A percentile compares a stretch with the other conserved stretches of the same genome.
Conservation (phyloP, 805 yeast genomes). For the Debaryomyces castellii region DNA sequence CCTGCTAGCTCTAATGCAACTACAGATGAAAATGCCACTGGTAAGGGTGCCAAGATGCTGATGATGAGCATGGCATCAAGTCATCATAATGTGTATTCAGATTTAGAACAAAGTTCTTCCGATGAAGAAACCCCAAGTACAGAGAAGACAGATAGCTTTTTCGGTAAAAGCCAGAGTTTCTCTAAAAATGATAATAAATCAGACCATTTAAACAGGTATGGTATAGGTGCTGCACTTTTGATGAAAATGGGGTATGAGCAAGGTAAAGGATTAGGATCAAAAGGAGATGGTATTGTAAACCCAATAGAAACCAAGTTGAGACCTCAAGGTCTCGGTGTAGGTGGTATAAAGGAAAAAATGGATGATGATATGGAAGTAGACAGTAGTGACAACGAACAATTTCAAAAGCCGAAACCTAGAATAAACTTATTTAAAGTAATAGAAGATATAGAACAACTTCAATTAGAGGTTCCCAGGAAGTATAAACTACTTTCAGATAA, state of each 20-base stretch:
- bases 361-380: conserved; percentile 15
- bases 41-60: not conserved
- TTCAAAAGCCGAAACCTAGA: conserved; percentile 1
- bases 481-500: conserved; percentile 35
- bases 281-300: conserved; percentile 69
- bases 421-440: conserved; percentile 35
- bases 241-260: conserved; percentile 82
- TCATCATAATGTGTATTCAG: conserved; percentile 16
- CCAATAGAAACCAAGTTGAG: conserved; percentile 74
- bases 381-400: conserved; percentile 21
- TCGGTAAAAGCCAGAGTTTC: conserved; percentile 6
- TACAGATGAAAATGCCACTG: not conserved
- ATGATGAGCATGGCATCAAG: conserved; percentile 11
- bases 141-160: conserved; percentile 4
- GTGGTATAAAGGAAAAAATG: conserved; percentile 51
- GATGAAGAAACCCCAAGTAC: conserved; percentile 7
- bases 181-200: not conserved
- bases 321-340: conserved; percentile 73
- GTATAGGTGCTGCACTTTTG: conserved; percentile 80
- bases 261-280: conserved; percentile 83
- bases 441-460: conserved; percentile 31
- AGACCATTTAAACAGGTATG: conserved; percentile 44
- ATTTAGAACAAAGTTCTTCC: conserved; percentile 12
- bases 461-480: conserved; percentile 33
- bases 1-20: conserved; percentile 4